A percentile compares a stretch with the other conserved stretches of the same genome.
phyloP scores from a whole-genome alignment of 768 basidiomycete species.

The Brasilioporus rufonigricans region DNA sequence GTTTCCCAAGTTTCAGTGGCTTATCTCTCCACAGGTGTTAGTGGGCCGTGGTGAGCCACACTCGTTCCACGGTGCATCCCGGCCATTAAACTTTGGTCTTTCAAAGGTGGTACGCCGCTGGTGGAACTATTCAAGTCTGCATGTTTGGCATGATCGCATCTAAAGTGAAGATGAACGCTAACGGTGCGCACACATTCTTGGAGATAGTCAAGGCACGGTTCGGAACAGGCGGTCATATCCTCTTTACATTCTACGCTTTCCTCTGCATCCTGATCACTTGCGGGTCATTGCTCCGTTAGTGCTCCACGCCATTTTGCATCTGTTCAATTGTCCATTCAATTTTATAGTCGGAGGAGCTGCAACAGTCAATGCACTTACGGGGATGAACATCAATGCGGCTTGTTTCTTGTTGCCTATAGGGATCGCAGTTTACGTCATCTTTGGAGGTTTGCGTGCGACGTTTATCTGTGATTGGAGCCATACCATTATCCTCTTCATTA shows the following conservation, averaged over 20 bases:
- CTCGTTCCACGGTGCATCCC: background rate
- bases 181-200: slow-evolving; percentile 52
- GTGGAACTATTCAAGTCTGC: slow-evolving; percentile 48
- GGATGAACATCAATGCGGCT: slow-evolving; percentile 44
- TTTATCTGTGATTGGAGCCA: slow-evolving; percentile 46
- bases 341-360: slow-evolving; percentile 45
- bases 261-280: slow-evolving; percentile 51
- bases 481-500: slow-evolving; percentile 43
- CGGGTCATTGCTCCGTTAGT: slow-evolving; percentile 47
- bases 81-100: background rate
- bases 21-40: too few relatives aligned
- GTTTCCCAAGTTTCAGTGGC: too few relatives aligned
- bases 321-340: background rate
- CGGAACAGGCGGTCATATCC: slow-evolving; percentile 43
- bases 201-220: slow-evolving; percentile 56
- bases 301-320: background rate
- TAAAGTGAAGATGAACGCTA: slow-evolving; percentile 59
- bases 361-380: slow-evolving; percentile 44
- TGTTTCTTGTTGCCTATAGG: slow-evolving; percentile 46
- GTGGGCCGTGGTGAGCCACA: background rate
- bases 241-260: slow-evolving; percentile 54
- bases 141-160: slow-evolving; percentile 21
- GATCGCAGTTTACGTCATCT: slow-evolving; percentile 42
- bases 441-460: slow-evolving; percentile 43
- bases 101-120: slow-evolving; percentile 35